These are phyloP conservation scores for Fragilariopsis cylindrus DNA, from an alignment of 108 stramenopile genomes.

Conservation along the genomic window DNA sequence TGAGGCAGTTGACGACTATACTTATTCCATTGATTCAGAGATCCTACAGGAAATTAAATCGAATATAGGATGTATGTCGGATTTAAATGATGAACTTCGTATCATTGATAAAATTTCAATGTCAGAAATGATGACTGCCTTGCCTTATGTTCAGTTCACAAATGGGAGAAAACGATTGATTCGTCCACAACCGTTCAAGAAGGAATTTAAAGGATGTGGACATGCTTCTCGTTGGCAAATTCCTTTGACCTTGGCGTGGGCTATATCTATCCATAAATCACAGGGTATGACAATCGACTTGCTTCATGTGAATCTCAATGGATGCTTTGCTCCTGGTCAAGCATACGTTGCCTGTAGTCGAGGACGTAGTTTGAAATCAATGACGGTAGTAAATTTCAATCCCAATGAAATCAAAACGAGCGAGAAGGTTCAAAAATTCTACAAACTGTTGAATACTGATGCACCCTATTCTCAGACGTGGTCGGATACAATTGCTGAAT, in stretches of 20 bases:
- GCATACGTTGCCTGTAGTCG: constrained; percentile 14
- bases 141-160: constrained; percentile 7
- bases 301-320: neutral
- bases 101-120: no score
- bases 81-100: no score
- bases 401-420: neutral
- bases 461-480: neutral
- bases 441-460: neutral
- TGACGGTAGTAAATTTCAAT: constrained; percentile 3
- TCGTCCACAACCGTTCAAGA: neutral
- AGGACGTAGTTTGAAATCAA: constrained; percentile 3
- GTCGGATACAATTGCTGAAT: constrained; percentile 1
- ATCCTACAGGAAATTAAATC: neutral
- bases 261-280: constrained; percentile 82
- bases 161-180: constrained; percentile 2
- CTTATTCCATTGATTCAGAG: neutral
- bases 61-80: neutral
- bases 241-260: constrained; percentile 81
- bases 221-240: constrained; percentile 42
- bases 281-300: constrained; percentile 78
- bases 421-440: neutral
- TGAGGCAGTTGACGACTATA: neutral
- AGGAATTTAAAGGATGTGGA: constrained; percentile 6
- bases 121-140: neutral
- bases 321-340: neutral